Evolutionary conservation across 805 yeast genomes (phyloP), one percentile per base, ranked within the genome.

Genomic region (Torulaspora quercuum): DNA sequence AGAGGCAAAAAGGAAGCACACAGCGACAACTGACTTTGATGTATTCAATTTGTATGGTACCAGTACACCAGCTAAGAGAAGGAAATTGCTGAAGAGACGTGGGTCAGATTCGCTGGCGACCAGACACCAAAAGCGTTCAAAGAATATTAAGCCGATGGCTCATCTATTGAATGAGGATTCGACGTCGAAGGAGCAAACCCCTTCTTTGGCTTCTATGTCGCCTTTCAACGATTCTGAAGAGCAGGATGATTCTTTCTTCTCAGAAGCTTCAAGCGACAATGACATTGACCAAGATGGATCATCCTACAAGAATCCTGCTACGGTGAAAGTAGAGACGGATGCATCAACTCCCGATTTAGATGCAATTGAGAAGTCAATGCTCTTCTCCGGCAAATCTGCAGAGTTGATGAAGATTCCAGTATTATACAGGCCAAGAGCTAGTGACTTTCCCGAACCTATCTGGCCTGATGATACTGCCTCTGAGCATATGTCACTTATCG

Each of bases 381-480:
- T 50, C 54, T 30, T 28, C 15, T 37, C 41, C 25, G 37, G 41
- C 8, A 41, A 50, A 22, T 30, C 41, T 3, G 48, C 43, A n/a
- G 49, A 48, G 22, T 32, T 41, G 28, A 30, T 49, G 42, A 48
- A 44, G 3, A 45, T 57, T 25, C 67, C 64, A 16, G 48, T 43
- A 13, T 44, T 49, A 6, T 82, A 73, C 49, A 65, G 67, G 37
- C 86, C 94, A 1, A 62, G 74, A 0, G 45, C 47, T 1, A 63
- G 71, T 2, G 70, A 55, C 1, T 38, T 45, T 3, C 87, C 90
- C 1, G 44, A 55, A 9, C 71, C 87, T 0, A 87, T 82, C 2
- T 77, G 67, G 39, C 71, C 70, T 9, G 72, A 68, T 28, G 61
- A 60, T 24, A 21, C 44, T 7, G 25, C 34, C 8, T 13, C 27